Percentiles rank a stretch among this genome's conserved stretches.
These are phyloP conservation scores for Solanum hybrid DNA, from an alignment of 305 asterid species.

Conservation along the genomic window DNA sequence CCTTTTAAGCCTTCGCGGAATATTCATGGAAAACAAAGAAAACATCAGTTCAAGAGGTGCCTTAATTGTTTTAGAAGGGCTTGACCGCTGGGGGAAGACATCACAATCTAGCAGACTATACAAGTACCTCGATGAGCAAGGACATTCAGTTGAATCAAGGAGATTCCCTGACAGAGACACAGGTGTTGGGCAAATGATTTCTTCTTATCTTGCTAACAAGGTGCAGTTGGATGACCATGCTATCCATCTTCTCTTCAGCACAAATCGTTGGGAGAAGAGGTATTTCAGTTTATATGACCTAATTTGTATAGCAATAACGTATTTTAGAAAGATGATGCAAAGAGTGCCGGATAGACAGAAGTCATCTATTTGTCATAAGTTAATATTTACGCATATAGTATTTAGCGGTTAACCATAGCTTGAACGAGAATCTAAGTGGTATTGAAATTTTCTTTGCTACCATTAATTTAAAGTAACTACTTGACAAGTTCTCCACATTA, in stretches of 20 bases:
- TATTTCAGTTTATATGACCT: neutral
- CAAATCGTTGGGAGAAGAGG: constrained; percentile 95
- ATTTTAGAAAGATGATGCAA: neutral
- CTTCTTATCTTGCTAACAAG: constrained; percentile 65
- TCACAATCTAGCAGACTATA: constrained; percentile 57
- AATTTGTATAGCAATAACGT: neutral
- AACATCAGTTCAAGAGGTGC: constrained; percentile 55
- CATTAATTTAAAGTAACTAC: neutral
- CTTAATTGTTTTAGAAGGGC: constrained; percentile 71
- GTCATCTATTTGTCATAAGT: neutral
- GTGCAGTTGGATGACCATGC: constrained; percentile 76
- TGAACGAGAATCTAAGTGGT: neutral
- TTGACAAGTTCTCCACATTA: neutral
- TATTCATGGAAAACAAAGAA: constrained; percentile 42
- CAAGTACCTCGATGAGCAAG: constrained; percentile 46
- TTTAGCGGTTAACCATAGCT: neutral
- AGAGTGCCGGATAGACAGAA: neutral
- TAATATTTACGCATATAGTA: neutral
- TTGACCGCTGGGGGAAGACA: constrained; percentile 85
- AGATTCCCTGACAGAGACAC: no score
- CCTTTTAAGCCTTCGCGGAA: constrained; percentile 32
- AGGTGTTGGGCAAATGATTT: no score
- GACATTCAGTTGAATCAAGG: constrained; percentile 68
- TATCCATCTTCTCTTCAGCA: constrained; percentile 82
- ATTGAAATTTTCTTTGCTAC: neutral